A percentile compares a stretch with the other conserved stretches of the same genome.
phyloP scores from a whole-genome alignment of 2,329 filamentous ascomycete genomes.

The Fusarium sp. region DNA sequence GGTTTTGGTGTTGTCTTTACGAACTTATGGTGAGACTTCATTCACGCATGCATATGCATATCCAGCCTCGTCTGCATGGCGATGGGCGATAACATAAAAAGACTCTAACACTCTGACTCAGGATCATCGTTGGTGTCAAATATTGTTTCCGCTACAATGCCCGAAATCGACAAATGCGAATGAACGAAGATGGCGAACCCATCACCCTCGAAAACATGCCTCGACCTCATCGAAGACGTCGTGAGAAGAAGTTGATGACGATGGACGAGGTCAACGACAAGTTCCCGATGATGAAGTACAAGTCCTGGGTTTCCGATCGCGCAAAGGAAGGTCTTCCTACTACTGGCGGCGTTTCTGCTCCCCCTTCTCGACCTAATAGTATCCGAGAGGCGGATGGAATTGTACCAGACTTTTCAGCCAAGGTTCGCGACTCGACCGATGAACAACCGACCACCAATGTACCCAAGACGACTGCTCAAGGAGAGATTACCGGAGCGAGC shows the following conservation, averaged over 20 bases:
- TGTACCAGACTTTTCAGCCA: conserved; percentile 59
- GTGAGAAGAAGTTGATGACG: conserved; percentile 98
- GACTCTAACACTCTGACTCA: conserved; percentile 58
- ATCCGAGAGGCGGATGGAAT: conserved; percentile 75
- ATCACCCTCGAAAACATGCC: conserved; percentile 91
- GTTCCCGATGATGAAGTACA: conserved; percentile 97
- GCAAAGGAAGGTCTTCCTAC: conserved; percentile 87
- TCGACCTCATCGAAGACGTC: conserved; percentile 83
- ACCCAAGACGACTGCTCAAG: conserved; percentile 33
- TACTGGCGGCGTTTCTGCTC: conserved; percentile 83
- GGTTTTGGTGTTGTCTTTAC: conserved; percentile 99
- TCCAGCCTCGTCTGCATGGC: conserved; percentile 68
- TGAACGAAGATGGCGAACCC: conserved; percentile 84
- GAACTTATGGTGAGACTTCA: conserved; percentile 85
- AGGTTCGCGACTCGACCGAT: conserved; percentile 62
- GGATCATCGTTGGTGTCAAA: conserved; percentile 99
- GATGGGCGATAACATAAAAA: conserved; percentile 54
- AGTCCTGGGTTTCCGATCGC: conserved; percentile 88
- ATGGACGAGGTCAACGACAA: conserved; percentile 99
- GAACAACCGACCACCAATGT: conserved; percentile 53
- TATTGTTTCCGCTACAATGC: conserved; percentile 99
- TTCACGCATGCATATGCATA: conserved; percentile 19
- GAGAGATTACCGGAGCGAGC: conserved; percentile 33
- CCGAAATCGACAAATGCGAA: conserved; percentile 84
- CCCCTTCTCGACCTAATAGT: conserved; percentile 79